Percentiles rank a stretch among this genome's conserved stretches.
These are phyloP conservation scores for Hanseniaspora taiwanica DNA, from an alignment of 805 yeast species.

Conservation along the genomic window DNA sequence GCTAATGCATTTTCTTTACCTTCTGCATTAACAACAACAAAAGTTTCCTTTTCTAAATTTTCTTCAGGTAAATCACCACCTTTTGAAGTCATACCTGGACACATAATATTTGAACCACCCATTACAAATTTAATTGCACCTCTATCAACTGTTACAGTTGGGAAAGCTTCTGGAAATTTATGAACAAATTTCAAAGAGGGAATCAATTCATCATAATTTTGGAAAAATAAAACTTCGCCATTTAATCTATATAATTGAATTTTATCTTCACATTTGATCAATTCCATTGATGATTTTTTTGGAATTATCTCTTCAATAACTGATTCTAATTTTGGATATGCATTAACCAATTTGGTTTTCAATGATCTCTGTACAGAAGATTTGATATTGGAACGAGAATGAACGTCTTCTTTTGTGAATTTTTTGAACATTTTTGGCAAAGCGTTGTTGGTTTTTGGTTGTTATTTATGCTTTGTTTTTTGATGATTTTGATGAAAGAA, in stretches of 20 bases:
- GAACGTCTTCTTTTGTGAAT: constrained; percentile 76
- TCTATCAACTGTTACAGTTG: constrained; percentile 79
- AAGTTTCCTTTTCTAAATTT: constrained; percentile 43
- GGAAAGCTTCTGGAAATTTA: constrained; percentile 72
- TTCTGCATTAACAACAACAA: constrained; percentile 79
- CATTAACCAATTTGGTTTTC: constrained; percentile 56
- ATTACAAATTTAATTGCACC: constrained; percentile 93
- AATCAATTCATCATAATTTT: constrained; percentile 65
- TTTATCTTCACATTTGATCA: constrained; percentile 82
- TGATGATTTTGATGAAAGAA: too few relatives aligned
- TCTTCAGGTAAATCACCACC: constrained; percentile 71
- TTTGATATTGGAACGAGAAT: constrained; percentile 81
- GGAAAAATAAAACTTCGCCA: constrained; percentile 62
- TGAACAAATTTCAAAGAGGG: constrained; percentile 70
- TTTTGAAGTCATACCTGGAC: constrained; percentile 81
- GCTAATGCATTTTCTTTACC: constrained; percentile 89
- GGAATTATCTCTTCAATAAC: constrained; percentile 75
- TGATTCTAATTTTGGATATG: constrained; percentile 56
- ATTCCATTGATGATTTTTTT: constrained; percentile 69
- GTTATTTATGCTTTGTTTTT: neutral
- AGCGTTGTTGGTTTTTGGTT: neutral
- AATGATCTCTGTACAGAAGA: constrained; percentile 90
- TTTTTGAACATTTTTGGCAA: constrained; percentile 16
- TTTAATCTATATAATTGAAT: constrained; percentile 66
- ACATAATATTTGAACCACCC: constrained; percentile 96